Evolutionary conservation across 2,329 filamentous ascomycete genomes (phyloP), one percentile per base, ranked within the genome.

Genomic region (Stachybotrys chartarum): DNA sequence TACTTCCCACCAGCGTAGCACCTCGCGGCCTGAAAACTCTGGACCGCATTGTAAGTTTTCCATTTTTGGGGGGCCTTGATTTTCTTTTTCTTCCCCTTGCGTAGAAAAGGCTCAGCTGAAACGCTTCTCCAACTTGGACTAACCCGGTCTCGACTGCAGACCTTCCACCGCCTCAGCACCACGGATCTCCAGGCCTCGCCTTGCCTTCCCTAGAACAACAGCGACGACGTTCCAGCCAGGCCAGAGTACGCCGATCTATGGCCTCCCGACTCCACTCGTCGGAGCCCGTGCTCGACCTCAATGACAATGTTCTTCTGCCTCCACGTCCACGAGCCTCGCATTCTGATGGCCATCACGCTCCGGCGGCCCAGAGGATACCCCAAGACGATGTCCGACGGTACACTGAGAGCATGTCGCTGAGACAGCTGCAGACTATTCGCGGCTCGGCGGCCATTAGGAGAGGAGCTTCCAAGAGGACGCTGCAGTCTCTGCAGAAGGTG

Each of bases 401-500:
- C 14, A 42, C 35, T 14, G 35, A 42, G 14, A 42, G 35, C 10
- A 42, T 14, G 35, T 10, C 35, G 8, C 35, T 8, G 56, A 70
- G 75, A 16, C 69, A 71, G 11, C 67, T 75, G 14, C 79, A 82
- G 61, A 54, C 80, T 6, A 61, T 78, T 39, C 75, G 79, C 47
- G 78, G 78, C 16, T 67, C 73, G 7, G 57, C 74, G 24, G 63
- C 69, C 0, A 75, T 67, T 45, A 78, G 76, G 61, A 68, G 74
- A 58, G 73, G 81, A 7, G 78, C 78, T 3, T 81, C 78, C 0
- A 75, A 70, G 57, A 66, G 64, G 16, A 78, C 78, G 3, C 64
- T 83, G 12, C 66, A 68, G 12, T 74, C 77, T 6, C 66, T 83
- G 3, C 66, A 79, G 58, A 75, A 68, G 51, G 74, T 84, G 5